Conservation (phyloP, 108 stramenopile species). For the Discostella stelligeroides region DNA sequence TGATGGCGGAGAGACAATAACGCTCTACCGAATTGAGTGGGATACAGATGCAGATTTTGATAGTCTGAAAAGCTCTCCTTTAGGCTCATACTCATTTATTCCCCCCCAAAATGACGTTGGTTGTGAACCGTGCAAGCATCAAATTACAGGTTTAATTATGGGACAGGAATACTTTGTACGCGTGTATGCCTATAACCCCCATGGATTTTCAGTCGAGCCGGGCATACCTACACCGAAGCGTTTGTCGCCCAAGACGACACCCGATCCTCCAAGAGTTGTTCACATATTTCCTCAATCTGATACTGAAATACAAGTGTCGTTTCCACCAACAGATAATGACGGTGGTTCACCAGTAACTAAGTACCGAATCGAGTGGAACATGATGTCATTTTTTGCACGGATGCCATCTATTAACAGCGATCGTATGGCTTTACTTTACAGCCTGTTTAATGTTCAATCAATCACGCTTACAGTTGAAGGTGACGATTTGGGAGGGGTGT, state of each 20-base stretch:
- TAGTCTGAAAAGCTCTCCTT: conserved; percentile 55
- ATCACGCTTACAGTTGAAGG: conserved; percentile 46
- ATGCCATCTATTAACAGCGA: conserved; percentile 20
- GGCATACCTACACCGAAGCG: conserved; percentile 25
- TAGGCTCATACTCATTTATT: conserved; percentile 60
- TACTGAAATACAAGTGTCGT: conserved; percentile 52
- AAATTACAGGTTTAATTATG: conserved; percentile 42
- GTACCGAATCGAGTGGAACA: conserved; percentile 67
- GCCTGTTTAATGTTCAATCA: conserved; percentile 47
- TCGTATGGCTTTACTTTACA: conserved; percentile 19
- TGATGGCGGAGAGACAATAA: conserved; percentile 69
- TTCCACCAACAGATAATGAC: conserved; percentile 47
- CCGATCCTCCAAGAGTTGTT: conserved; percentile 47
- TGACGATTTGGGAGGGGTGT: conserved; percentile 54
- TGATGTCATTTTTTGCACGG: conserved; percentile 44
- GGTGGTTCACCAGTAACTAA: conserved; percentile 60
- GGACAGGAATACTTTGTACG: conserved; percentile 62
- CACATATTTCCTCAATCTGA: conserved; percentile 47
- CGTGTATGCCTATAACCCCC: conserved; percentile 60
- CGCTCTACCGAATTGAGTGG: conserved; percentile 85
- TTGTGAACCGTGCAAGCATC: conserved; percentile 48
- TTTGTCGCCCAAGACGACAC: conserved; percentile 50
- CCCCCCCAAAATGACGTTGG: conserved; percentile 35
- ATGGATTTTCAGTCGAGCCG: conserved; percentile 42
- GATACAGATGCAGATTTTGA: conserved; percentile 65